Percentiles rank a stretch among this genome's conserved stretches.
These are phyloP conservation scores for Remersonia thermophila DNA, from an alignment of 2,329 filamentous ascomycete genomes.

Conservation along the genomic window DNA sequence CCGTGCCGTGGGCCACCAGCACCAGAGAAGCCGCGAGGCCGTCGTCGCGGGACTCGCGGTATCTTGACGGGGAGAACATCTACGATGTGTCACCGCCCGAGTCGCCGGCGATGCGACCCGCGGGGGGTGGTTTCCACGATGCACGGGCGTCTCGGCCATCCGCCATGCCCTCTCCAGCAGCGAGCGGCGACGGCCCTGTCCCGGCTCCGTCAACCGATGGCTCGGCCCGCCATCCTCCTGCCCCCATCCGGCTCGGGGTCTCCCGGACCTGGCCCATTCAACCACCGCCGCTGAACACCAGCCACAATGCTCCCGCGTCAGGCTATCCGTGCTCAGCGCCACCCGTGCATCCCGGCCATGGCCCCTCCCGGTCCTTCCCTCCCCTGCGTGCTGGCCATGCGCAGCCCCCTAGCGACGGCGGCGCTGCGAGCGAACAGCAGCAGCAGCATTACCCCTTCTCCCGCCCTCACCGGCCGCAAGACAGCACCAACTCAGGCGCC, in stretches of 20 bases:
- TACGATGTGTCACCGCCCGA: conserved; percentile 37
- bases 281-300: conserved; percentile 16
- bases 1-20: conserved; percentile 10
- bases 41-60: conserved; percentile 12
- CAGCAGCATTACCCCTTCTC: conserved; percentile 15
- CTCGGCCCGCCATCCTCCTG: too few relatives aligned
- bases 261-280: conserved; percentile 37
- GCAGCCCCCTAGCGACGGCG: too few relatives aligned
- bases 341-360: conserved; percentile 22
- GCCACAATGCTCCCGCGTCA: too few relatives aligned
- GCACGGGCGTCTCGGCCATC: too few relatives aligned
- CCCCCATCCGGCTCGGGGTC: conserved; percentile 19
- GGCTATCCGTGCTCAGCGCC: conserved; percentile 33
- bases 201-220: too few relatives aligned
- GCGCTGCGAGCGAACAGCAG: too few relatives aligned
- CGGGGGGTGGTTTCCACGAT: conserved; percentile 1
- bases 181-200: too few relatives aligned
- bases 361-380: conserved; percentile 25
- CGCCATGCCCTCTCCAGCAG: too few relatives aligned
- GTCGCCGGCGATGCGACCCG: conserved; percentile 23
- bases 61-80: conserved; percentile 26
- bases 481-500: too few relatives aligned
- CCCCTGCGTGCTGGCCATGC: conserved; percentile 20
- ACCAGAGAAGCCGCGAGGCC: conserved; percentile 4
- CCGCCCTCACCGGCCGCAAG: conserved; percentile 14